Base-by-base conservation (phyloP, 2,329 filamentous ascomycete genomes). In the Sporothrix brasiliensis region DNA sequence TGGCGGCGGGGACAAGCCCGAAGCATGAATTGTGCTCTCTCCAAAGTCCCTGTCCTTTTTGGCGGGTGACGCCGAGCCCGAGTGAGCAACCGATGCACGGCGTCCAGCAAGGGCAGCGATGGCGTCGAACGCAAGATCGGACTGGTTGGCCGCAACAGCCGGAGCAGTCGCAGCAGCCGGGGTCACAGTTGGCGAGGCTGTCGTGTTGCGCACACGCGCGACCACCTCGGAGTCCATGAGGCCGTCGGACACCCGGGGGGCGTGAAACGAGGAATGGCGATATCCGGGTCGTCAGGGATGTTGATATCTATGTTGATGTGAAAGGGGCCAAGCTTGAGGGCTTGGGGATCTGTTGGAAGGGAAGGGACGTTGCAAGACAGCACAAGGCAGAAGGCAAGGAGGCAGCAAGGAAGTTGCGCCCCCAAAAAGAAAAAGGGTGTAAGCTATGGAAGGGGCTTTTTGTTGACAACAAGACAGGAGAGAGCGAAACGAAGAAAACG, bases 81-180 rank as follows among this genome's bases (percentile, higher is more conserved):
- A 7, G 6, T 34, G 19, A 6, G 49, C 21, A 19, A 44, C 41
- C n/a, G 53, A 52, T 7, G 69, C n/a, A 24, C 61, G 50, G 24
- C 44, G 69, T 24, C 24, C 52, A 13, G 61, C 60, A n/a, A 70
- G 69, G 19, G 61, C 61, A 5, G 69, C 69, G 14, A 70, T 66
- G 44, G 60, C 60, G 19, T 44, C 52, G 27, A 58, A 41, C 1
- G 58, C 60, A 24, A 69, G 39, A 21, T 30, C 52, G 21, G 52
- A 21, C 41, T 50, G 50, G n/a, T 39, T 41, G 39, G 68, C 7
- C 39, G 52, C 39, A 27, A 39, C 58, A n/a, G n/a, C 7, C 19
- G 58, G 30, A 27, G 58, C 34, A 11, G 39, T 9, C 14, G 54
- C 14, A n/a, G 54, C 30, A 21, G 21, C n/a, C 16, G 44, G 49